Evolutionary conservation across 768 basidiomycete genomes (phyloP).

Genomic region (Boletus tylopilopsis): DNA sequence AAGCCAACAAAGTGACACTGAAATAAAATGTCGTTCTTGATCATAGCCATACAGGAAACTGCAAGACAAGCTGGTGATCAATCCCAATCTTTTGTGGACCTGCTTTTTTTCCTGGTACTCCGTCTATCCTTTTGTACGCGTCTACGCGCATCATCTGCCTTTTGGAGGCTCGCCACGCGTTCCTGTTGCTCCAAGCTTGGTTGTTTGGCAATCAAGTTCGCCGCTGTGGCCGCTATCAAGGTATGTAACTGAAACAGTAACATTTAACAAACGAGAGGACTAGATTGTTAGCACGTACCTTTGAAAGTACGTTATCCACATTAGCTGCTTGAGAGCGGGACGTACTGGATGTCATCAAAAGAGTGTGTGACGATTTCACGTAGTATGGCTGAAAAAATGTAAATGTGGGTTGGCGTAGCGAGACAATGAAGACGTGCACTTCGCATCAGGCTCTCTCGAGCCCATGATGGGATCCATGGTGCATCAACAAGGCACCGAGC

Average conservation of each 20-base stretch:
- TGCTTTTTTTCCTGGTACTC: constrained; percentile 25
- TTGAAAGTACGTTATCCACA: constrained; percentile 64
- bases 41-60: no score
- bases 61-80: no score
- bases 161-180: constrained; percentile 24
- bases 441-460: constrained; percentile 41
- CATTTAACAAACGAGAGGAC: not conserved
- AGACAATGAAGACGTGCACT: constrained; percentile 39
- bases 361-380: constrained; percentile 61
- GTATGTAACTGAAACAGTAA: constrained; percentile 23
- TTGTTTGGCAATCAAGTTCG: constrained; percentile 18
- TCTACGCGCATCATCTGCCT: constrained; percentile 16
- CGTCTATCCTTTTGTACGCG: constrained; percentile 26
- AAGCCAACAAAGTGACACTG: no score
- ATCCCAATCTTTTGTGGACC: constrained; percentile 28
- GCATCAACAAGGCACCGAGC: constrained; percentile 55
- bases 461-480: constrained; percentile 71
- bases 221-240: constrained; percentile 23
- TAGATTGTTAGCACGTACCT: constrained; percentile 38
- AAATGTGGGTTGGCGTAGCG: not conserved
- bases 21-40: no score
- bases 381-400: constrained; percentile 55
- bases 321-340: constrained; percentile 80
- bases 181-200: constrained; percentile 24
- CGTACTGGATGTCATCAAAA: constrained; percentile 64